Evolutionary conservation across 139 green algal species (phyloP).

Genomic region (Klebsormidium nitens): DNA sequence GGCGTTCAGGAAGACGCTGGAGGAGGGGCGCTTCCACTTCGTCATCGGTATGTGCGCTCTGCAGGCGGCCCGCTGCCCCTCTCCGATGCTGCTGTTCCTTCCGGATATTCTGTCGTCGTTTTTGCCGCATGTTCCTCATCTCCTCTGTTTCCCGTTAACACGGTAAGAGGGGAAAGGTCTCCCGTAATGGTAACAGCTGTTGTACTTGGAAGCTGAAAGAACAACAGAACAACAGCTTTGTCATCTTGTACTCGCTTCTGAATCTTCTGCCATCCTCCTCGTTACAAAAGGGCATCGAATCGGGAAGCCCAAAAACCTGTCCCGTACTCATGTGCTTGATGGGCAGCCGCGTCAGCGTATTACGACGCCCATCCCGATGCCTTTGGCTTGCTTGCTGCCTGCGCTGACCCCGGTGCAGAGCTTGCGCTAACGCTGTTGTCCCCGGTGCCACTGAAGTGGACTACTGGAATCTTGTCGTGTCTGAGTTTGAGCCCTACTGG

Average conservation of each 20-base stretch:
- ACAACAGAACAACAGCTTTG: too few relatives aligned
- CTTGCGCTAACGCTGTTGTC: too few relatives aligned
- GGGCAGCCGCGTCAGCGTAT: too few relatives aligned
- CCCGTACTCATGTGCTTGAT: too few relatives aligned
- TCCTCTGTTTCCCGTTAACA: neutral
- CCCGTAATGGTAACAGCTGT: neutral
- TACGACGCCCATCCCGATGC: too few relatives aligned
- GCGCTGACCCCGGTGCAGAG: too few relatives aligned
- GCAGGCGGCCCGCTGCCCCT: neutral
- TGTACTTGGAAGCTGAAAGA: neutral
- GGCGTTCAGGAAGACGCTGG: slow-evolving; percentile 51
- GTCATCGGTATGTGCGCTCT: slow-evolving; percentile 46
- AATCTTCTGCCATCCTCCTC: neutral
- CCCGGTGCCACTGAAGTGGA: too few relatives aligned
- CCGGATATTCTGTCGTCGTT: neutral
- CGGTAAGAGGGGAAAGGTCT: neutral
- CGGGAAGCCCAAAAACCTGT: too few relatives aligned
- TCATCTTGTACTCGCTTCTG: too few relatives aligned
- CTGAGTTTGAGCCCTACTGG: slow-evolving; percentile 2
- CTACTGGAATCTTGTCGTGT: neutral
- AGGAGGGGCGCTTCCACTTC: slow-evolving; percentile 60
- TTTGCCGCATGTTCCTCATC: neutral
- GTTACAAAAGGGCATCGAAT: neutral
- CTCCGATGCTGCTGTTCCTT: neutral
- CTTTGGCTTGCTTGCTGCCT: too few relatives aligned